These are phyloP conservation scores for Clavispora santaluciae DNA, from an alignment of 805 yeast genomes.

Conservation along the genomic window DNA sequence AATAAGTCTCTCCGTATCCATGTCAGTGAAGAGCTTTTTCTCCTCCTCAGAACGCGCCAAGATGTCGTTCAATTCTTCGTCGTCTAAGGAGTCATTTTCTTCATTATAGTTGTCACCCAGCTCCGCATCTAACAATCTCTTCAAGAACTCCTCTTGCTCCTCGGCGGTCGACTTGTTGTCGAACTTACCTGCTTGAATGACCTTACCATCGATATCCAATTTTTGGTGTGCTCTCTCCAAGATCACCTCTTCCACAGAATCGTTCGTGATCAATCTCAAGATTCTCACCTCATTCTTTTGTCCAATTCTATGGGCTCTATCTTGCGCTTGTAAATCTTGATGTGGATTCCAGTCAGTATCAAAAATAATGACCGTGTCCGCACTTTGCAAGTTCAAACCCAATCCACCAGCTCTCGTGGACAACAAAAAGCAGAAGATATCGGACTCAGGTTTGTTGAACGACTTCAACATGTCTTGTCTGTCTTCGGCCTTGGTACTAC, in stretches of 20 bases:
- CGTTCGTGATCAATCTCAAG: constrained; percentile 71
- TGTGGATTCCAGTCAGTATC: constrained; percentile 93
- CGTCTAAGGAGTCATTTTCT: constrained; percentile 53
- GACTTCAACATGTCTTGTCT: constrained; percentile 68
- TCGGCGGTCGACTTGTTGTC: constrained; percentile 83
- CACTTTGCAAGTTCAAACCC: constrained; percentile 81
- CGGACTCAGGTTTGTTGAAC: constrained; percentile 73
- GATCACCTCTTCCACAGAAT: constrained; percentile 79
- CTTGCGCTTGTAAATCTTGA: constrained; percentile 88
- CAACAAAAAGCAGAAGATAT: constrained; percentile 70
- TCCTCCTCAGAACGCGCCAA: constrained; percentile 68
- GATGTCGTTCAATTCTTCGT: constrained; percentile 67
- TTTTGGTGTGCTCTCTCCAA: constrained; percentile 80
- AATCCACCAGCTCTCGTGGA: constrained; percentile 90
- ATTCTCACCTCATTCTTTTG: constrained; percentile 85
- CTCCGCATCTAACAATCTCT: constrained; percentile 68
- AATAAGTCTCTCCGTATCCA: constrained; percentile 55
- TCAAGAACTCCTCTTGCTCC: constrained; percentile 78
- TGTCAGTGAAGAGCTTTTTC: constrained; percentile 46
- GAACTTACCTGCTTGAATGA: constrained; percentile 87
- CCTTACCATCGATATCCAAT: constrained; percentile 82
- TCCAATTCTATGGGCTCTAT: constrained; percentile 86
- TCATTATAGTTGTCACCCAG: constrained; percentile 51
- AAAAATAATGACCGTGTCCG: constrained; percentile 81
- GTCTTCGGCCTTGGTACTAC: constrained; percentile 80